Evolutionary conservation across 768 basidiomycete genomes (phyloP).

Genomic region (Mycena latifolia): DNA sequence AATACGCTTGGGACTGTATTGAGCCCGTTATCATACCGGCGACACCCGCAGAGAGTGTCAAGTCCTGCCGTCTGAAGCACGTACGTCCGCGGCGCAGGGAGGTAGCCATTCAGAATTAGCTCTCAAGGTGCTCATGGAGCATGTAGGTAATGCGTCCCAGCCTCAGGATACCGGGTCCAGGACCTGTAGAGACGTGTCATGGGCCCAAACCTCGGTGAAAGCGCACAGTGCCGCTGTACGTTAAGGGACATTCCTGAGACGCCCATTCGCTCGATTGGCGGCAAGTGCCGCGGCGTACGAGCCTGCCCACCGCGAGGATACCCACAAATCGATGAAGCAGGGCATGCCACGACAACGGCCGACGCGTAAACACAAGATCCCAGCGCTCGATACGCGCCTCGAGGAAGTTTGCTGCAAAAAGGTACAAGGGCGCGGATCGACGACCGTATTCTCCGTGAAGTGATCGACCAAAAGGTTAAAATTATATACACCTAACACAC

Average conservation of each 20-base stretch:
- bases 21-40: constrained; percentile 26
- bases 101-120: constrained; percentile 14
- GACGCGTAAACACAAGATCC: constrained; percentile 3
- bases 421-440: constrained; percentile 12
- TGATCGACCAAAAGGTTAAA: constrained; percentile 9
- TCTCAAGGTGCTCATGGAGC: not conserved
- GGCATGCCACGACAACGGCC: constrained; percentile 3
- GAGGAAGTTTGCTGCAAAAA: constrained; percentile 2
- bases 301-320: not conserved
- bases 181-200: constrained; percentile 7
- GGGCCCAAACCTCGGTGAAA: constrained; percentile 3
- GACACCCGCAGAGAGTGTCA: constrained; percentile 10
- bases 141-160: not conserved
- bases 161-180: constrained; percentile 6
- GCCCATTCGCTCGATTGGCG: constrained; percentile 2
- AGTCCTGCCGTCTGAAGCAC: not conserved
- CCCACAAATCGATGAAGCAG: constrained; percentile 1
- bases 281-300: constrained; percentile 15
- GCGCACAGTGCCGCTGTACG: constrained; percentile 7
- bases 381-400: not conserved
- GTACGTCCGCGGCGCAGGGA: constrained; percentile 32
- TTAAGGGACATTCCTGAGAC: constrained; percentile 28
- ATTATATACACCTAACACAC: constrained; percentile 21
- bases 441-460: constrained; percentile 18
- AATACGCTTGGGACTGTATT: constrained; percentile 15